A percentile compares a stretch with the other conserved stretches of the same genome.
Evolutionary conservation across 2,329 filamentous ascomycete genomes (phyloP).

Genomic region (Grosmannia huntii): DNA sequence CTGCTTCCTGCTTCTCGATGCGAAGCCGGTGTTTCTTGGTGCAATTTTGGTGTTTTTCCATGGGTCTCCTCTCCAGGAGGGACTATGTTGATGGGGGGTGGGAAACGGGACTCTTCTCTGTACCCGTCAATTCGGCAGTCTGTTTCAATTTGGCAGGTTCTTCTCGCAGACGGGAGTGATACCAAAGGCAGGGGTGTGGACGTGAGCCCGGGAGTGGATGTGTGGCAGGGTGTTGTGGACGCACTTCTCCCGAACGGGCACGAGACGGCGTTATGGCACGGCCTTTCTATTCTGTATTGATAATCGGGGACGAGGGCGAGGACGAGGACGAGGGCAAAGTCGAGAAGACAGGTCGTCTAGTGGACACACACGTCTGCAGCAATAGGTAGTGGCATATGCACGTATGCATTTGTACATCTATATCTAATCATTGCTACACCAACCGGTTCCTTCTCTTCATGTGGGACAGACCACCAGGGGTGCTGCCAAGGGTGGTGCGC

Average conservation of each 20-base stretch:
- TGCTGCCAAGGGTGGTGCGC: no score
- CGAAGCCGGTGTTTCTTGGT: not conserved
- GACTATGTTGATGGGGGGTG: not conserved
- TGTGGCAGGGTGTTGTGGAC: not conserved
- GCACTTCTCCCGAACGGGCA: not conserved
- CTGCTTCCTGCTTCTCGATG: not conserved
- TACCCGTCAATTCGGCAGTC: not conserved
- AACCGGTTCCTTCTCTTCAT: not conserved
- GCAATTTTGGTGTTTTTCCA: not conserved
- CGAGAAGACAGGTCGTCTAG: not conserved
- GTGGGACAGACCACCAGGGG: not conserved
- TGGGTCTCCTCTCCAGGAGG: not conserved
- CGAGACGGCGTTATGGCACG: not conserved
- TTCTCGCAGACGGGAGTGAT: not conserved
- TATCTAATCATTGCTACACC: no score
- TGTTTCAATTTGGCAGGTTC: not conserved
- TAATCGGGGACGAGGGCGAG: not conserved
- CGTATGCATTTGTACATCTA: no score
- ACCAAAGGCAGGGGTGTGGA: not conserved
- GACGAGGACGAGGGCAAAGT: not conserved
- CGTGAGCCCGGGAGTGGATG: not conserved
- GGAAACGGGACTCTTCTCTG: not conserved
- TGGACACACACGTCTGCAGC: not conserved
- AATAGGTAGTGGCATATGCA: not conserved
- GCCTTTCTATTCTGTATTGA: not conserved